Conservation (phyloP, 2,329 filamentous ascomycete species). For the Cytospora piceae region DNA sequence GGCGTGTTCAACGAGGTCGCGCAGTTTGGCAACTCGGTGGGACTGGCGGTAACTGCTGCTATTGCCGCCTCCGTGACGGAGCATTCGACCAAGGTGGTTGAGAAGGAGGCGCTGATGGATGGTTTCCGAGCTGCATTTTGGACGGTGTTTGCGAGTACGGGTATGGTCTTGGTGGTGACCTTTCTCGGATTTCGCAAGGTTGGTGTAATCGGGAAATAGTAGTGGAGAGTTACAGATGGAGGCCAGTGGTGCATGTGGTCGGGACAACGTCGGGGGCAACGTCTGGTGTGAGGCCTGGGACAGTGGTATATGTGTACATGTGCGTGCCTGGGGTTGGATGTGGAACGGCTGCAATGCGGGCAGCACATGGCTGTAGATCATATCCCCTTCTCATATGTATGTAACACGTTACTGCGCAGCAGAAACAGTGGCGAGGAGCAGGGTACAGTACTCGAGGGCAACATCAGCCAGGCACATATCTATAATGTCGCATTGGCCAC, state of each 20-base stretch:
- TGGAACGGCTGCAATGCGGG: neutral
- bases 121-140: constrained; percentile 59
- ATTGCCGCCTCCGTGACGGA: constrained; percentile 51
- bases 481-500: too few relatives aligned
- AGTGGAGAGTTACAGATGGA: too few relatives aligned
- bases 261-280: too few relatives aligned
- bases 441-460: too few relatives aligned
- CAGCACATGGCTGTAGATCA: neutral
- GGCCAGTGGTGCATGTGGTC: neutral
- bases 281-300: neutral
- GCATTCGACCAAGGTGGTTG: constrained; percentile 37
- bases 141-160: constrained; percentile 52
- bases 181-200: constrained; percentile 47
- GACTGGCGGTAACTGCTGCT: constrained; percentile 54
- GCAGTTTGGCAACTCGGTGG: constrained; percentile 60
- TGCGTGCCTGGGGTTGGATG: neutral
- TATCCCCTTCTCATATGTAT: neutral
- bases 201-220: constrained; percentile 8
- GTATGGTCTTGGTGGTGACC: constrained; percentile 44
- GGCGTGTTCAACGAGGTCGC: constrained; percentile 63
- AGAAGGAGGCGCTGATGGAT: constrained; percentile 46
- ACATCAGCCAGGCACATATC: too few relatives aligned
- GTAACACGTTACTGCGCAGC: neutral
- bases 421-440: neutral
- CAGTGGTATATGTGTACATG: neutral